These are phyloP conservation scores for Rhizopogon salebrosus DNA, from an alignment of 768 basidiomycete species.

Conservation along the genomic window DNA sequence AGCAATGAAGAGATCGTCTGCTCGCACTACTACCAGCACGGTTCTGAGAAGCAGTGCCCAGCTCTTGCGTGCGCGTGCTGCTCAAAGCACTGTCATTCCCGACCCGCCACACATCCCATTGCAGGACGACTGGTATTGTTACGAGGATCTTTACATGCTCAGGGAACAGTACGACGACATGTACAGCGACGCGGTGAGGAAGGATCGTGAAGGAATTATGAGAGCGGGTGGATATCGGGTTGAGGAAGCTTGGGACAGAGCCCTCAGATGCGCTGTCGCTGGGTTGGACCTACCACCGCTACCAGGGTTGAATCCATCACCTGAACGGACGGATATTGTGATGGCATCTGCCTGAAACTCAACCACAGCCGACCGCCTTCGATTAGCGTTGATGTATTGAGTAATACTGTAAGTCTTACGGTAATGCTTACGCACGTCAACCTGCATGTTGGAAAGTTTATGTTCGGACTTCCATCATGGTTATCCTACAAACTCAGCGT, in stretches of 20 bases:
- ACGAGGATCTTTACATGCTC: slow-evolving; percentile 62
- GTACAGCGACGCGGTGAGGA: slow-evolving; percentile 69
- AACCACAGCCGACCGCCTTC: background rate
- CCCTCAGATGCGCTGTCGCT: slow-evolving; percentile 66
- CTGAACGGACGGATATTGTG: slow-evolving; percentile 36
- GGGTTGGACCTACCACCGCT: slow-evolving; percentile 61
- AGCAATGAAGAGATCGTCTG: slow-evolving; percentile 55
- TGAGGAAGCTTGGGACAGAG: slow-evolving; percentile 84
- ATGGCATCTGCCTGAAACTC: slow-evolving; percentile 35
- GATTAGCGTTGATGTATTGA: background rate
- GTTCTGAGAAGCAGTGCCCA: slow-evolving; percentile 41
- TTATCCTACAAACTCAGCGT: too few relatives aligned
- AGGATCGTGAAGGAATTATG: slow-evolving; percentile 75
- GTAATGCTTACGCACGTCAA: background rate
- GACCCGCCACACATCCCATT: slow-evolving; percentile 79
- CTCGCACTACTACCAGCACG: slow-evolving; percentile 42
- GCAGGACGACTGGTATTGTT: slow-evolving; percentile 71
- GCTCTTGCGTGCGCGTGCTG: slow-evolving; percentile 57
- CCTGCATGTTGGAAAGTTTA: background rate
- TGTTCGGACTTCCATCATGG: too few relatives aligned
- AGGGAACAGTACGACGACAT: slow-evolving; percentile 64
- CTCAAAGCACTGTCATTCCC: slow-evolving; percentile 59
- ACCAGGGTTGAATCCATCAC: slow-evolving; percentile 18
- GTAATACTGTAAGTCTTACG: background rate
- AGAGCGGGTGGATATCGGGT: slow-evolving; percentile 77